Percentiles rank a stretch among this genome's conserved stretches.
Conservation (phyloP, 768 basidiomycete species). For the Omphalotus guepiniiformis region DNA sequence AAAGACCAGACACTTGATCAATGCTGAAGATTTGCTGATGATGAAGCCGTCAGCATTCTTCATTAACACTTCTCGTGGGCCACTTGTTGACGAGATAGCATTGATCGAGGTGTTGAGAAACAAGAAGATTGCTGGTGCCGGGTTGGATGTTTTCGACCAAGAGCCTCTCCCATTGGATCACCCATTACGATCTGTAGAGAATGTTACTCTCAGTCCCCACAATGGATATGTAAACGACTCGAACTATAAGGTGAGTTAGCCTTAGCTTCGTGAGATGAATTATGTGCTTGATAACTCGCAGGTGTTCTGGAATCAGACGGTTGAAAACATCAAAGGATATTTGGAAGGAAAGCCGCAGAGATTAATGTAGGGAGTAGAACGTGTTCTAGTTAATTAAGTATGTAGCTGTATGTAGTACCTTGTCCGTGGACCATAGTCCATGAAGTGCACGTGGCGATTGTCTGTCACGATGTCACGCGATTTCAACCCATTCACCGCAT, state of each 20-base stretch:
- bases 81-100: slow-evolving; percentile 56
- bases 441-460: not conserved
- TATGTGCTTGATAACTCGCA: slow-evolving; percentile 15
- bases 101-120: slow-evolving; percentile 44
- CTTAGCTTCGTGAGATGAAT: not conserved
- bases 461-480: slow-evolving; percentile 1
- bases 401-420: no score
- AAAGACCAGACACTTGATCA: slow-evolving; percentile 45
- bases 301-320: slow-evolving; percentile 50
- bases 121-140: slow-evolving; percentile 51
- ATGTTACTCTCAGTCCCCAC: slow-evolving; percentile 60
- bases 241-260: slow-evolving; percentile 43
- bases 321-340: slow-evolving; percentile 54
- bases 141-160: slow-evolving; percentile 61
- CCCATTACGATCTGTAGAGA: slow-evolving; percentile 44
- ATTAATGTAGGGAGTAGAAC: not conserved
- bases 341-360: slow-evolving; percentile 38
- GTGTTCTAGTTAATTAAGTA: not conserved
- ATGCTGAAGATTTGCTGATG: slow-evolving; percentile 38
- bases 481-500: not conserved
- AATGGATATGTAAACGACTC: slow-evolving; percentile 52
- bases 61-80: slow-evolving; percentile 66
- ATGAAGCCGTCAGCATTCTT: slow-evolving; percentile 58
- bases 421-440: not conserved
- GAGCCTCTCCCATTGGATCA: slow-evolving; percentile 63